A percentile compares a stretch with the other conserved stretches of the same genome.
Evolutionary conservation across 805 yeast genomes (phyloP).

Genomic region (Tetrapisispora nanseiensis): DNA sequence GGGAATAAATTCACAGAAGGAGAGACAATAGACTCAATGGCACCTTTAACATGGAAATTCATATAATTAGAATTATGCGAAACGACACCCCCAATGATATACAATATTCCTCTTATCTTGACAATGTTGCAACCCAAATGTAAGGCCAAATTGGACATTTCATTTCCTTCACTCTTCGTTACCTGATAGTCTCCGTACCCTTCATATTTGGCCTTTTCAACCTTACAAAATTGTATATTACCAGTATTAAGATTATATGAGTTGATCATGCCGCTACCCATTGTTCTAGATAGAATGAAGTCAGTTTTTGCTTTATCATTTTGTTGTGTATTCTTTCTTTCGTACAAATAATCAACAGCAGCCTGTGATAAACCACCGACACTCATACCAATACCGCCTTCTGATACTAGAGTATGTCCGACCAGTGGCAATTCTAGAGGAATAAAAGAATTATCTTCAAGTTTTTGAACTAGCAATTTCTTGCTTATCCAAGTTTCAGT

Average conservation of each 20-base stretch:
- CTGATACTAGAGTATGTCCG: slow-evolving; percentile 21
- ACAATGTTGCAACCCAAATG: slow-evolving; percentile 7
- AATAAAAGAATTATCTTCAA: slow-evolving; percentile 2
- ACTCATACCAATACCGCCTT: slow-evolving; percentile 16
- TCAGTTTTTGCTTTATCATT: not conserved
- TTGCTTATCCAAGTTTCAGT: slow-evolving; percentile 33
- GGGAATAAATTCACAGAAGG: slow-evolving; percentile 20
- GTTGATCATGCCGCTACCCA: slow-evolving; percentile 12
- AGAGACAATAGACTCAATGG: slow-evolving; percentile 18
- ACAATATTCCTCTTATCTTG: slow-evolving; percentile 14
- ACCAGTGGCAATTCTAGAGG: slow-evolving; percentile 16
- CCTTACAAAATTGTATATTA: slow-evolving; percentile 8
- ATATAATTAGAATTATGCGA: slow-evolving; percentile 8
- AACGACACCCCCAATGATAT: slow-evolving; percentile 22
- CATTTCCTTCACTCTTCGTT: not conserved
- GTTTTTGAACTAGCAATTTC: slow-evolving; percentile 7
- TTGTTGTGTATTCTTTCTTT: not conserved
- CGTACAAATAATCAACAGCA: slow-evolving; percentile 18
- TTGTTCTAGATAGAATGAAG: not conserved
- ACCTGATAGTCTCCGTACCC: not conserved
- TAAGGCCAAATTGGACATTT: not conserved
- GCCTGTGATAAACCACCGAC: slow-evolving; percentile 26
- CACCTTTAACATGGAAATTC: slow-evolving; percentile 21
- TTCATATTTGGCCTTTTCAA: not conserved
- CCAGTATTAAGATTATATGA: slow-evolving; percentile 13